Percentiles rank a stretch among this genome's conserved stretches.
Conservation (phyloP, 495 filamentous ascomycete genomes). For the Talaromyces proteolyticus region DNA sequence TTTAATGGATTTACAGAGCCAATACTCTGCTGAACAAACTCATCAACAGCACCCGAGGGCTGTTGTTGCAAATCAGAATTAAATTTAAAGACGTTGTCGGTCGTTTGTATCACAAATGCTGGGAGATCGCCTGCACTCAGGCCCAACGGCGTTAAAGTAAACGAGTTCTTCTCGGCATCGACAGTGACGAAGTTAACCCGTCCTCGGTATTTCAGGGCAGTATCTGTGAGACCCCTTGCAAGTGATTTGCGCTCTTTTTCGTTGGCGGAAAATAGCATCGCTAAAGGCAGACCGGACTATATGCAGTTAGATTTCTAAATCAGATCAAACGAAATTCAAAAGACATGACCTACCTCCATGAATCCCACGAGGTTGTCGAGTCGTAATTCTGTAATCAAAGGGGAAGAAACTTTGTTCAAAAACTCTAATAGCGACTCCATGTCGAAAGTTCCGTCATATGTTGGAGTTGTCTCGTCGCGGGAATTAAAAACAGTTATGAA, state of each 20-base stretch:
- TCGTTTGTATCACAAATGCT: not conserved
- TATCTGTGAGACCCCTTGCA: not conserved
- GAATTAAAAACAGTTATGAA: not conserved
- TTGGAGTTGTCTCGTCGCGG: not conserved
- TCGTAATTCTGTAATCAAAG: not conserved
- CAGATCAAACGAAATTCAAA: too few relatives aligned
- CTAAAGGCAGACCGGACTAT: not conserved
- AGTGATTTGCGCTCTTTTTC: not conserved
- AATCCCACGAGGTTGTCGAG: not conserved
- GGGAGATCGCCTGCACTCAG: not conserved
- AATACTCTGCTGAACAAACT: not conserved
- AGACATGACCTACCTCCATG: not conserved
- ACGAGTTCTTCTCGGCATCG: not conserved
- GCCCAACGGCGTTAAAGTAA: not conserved
- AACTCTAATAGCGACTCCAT: not conserved
- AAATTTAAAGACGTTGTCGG: not conserved
- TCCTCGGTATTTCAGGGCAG: not conserved
- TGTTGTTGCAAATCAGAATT: not conserved
- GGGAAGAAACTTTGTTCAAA: not conserved
- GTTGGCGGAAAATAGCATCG: not conserved
- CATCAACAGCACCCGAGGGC: not conserved
- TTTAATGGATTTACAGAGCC: too few relatives aligned
- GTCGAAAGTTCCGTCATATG: not conserved
- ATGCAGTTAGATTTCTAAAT: too few relatives aligned
- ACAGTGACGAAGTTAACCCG: not conserved